Evolutionary conservation across 2,329 filamentous ascomycete species (phyloP), one percentile per base, ranked within the genome.

Genomic region (Aspergillus ochraceus): DNA sequence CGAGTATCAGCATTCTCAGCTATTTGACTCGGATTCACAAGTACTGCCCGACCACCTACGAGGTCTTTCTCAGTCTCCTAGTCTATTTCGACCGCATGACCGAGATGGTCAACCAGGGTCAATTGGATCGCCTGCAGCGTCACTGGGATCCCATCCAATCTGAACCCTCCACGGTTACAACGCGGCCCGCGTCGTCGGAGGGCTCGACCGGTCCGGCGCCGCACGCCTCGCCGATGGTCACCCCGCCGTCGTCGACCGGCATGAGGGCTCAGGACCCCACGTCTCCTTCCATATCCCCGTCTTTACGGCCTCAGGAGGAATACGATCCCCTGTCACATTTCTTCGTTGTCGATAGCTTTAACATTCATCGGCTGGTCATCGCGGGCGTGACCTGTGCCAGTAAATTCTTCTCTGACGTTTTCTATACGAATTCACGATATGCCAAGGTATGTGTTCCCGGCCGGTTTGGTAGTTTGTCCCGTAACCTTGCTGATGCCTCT

Each of bases 31-130:
- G 95, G 61, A 98, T 99, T 73, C 94, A 99, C 79, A 97, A 97
- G 79, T 99, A 99, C 78, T 99, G 95, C 71, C 95, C 95, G 0
- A 98, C 95, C 6, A 98, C 95, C 0, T 99, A 97, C 74, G 95
- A 99, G 77, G 95, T 99, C 0, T 99, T 99, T 72, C 80, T 99
- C 61, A 97, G 93, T 73, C 79, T 99, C 70, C 80, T 99, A 57
- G 93, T 99, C 32, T 99, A 98, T 77, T 99, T 99, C 77, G 95
- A 99, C 75, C 90, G 95, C 63, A 99, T 99, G 95, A 97, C 94
- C 49, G 95, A 98, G 75, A 86, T 92, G 60, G 92, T 98, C 60
- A 98, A 98, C 73, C 88, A 90, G 49, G 84, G 89, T 59, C 89
- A 92, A 6, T 84, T 90, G 74, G 86, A 89, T 72, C 86, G 84